Percentiles rank a stretch among this genome's conserved stretches.
phyloP scores from a whole-genome alignment of 1,139 yeast species.

The Geotrichum bryndzae region DNA sequence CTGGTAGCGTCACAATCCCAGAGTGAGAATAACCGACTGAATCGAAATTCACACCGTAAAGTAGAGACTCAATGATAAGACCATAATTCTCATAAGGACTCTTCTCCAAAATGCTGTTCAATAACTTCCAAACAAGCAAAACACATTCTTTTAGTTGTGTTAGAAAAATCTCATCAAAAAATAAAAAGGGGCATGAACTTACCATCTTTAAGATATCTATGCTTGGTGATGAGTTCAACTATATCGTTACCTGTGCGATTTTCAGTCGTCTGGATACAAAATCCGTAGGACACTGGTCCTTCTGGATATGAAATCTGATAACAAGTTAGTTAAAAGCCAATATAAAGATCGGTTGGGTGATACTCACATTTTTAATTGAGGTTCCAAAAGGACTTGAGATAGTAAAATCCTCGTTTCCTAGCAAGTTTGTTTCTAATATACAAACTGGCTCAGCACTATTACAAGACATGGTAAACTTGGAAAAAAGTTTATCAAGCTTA shows the following conservation, averaged over 20 bases:
- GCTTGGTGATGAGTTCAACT: conserved; percentile 20
- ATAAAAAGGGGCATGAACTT: conserved; percentile 10
- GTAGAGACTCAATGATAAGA: conserved; percentile 8
- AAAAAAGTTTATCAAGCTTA: conserved; percentile 48
- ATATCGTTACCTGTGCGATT: conserved; percentile 14
- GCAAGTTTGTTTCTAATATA: conserved; percentile 43
- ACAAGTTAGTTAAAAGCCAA: conserved; percentile 1
- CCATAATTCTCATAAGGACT: conserved; percentile 31
- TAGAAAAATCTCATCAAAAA: neutral
- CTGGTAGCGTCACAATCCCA: conserved; percentile 8
- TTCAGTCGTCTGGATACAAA: conserved; percentile 39
- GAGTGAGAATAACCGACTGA: conserved; percentile 23
- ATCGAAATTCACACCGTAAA: conserved; percentile 9
- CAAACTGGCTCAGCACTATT: conserved; percentile 52
- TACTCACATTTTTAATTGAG: conserved; percentile 8
- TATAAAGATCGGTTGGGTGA: neutral
- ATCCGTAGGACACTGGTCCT: conserved; percentile 63
- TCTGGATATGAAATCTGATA: conserved; percentile 52
- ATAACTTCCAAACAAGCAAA: conserved; percentile 6
- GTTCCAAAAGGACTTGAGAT: conserved; percentile 38
- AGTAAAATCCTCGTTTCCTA: conserved; percentile 39
- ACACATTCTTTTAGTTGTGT: conserved; percentile 6
- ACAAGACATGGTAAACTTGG: conserved; percentile 64
- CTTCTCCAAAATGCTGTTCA: conserved; percentile 25
- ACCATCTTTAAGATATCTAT: conserved; percentile 25